Conservation (phyloP, 352 stramenopile genomes). For the Globisporangium radiosum region DNA sequence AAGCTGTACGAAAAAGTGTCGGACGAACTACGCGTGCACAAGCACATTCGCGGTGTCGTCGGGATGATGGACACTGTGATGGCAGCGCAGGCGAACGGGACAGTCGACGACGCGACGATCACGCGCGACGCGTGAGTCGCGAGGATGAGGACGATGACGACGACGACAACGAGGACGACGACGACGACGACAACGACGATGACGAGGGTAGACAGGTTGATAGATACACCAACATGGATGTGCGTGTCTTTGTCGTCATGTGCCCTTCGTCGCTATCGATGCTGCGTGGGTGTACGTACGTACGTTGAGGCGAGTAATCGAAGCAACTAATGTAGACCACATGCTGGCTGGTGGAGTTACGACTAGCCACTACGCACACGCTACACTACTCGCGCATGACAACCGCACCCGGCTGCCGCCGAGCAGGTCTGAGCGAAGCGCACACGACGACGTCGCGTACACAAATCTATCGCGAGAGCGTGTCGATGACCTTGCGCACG, state of each 20-base stretch:
- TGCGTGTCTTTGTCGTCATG: no score
- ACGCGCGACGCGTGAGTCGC: slow-evolving; percentile 10
- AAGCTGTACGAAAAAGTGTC: slow-evolving; percentile 87
- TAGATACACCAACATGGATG: not conserved
- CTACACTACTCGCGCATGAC: no score
- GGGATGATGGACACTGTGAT: slow-evolving; percentile 89
- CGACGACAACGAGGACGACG: no score
- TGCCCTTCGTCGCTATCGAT: no score
- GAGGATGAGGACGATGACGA: no score
- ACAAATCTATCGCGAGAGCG: slow-evolving; percentile 75
- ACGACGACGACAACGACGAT: no score
- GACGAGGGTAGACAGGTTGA: slow-evolving; percentile 12
- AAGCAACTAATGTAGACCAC: no score
- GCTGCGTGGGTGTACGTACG: no score
- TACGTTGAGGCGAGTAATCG: no score
- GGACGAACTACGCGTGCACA: slow-evolving; percentile 82
- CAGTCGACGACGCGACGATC: slow-evolving; percentile 19
- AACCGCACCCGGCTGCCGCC: no score
- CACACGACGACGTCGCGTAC: not conserved
- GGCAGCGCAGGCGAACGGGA: slow-evolving; percentile 73
- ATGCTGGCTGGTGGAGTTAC: no score
- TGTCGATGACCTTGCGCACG: slow-evolving; percentile 83
- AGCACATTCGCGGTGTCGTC: slow-evolving; percentile 78
- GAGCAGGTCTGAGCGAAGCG: not conserved
- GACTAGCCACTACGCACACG: no score